Base-by-base conservation (phyloP, 2,329 filamentous ascomycete species). In the Aspergillus fischeri region DNA sequence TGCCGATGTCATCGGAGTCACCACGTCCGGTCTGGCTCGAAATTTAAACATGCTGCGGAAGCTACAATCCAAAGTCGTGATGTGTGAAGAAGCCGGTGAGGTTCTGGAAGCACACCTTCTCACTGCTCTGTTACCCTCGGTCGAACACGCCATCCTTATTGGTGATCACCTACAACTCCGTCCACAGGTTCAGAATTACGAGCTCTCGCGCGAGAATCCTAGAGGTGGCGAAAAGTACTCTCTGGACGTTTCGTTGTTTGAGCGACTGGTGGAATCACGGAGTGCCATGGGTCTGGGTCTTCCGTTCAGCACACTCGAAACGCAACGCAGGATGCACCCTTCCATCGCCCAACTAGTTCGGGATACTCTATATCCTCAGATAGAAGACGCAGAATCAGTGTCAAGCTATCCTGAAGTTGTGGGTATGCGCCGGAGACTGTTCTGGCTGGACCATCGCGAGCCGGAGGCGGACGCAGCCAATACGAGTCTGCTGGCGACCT, bases 71-170 rank as follows among this genome's bases (percentile, higher is more conserved):
- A 72, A 73, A 49, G 73, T 77, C 3, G 57, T 90, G 17, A 67
- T 90, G 1, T 87, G 83, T 35, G 87, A 90, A 66, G 87, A 90
- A 64, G 87, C 87, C 1, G 87, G 82, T 0, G 86, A 90, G 60
- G 83, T 90, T 0, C 74, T 89, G 32, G 87, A 90, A 66, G 77
- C 83, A 0, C 86, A 89, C 57, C 73, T 67, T 7, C 61, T 78
- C 5, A 67, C 71, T 4, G 64, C 75, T 2, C 60, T 78, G 1
- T 59, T 78, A 29, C 75, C 74, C 3, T 68, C 61, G 0, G 60
- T 78, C 10, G 70, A 79, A 52, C 74, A 79, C 61, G 57, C 68
- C 21, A 75, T 78, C 50, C 63, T 69, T 24, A 74, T 74, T 60
- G 70, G 71, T 1, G 71, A 74, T 62, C 70, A 70, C 38, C 64